A percentile compares a stretch with the other conserved stretches of the same genome.
phyloP scores from a whole-genome alignment of 495 filamentous ascomycete species.

The Aspergillus bridgeri region DNA sequence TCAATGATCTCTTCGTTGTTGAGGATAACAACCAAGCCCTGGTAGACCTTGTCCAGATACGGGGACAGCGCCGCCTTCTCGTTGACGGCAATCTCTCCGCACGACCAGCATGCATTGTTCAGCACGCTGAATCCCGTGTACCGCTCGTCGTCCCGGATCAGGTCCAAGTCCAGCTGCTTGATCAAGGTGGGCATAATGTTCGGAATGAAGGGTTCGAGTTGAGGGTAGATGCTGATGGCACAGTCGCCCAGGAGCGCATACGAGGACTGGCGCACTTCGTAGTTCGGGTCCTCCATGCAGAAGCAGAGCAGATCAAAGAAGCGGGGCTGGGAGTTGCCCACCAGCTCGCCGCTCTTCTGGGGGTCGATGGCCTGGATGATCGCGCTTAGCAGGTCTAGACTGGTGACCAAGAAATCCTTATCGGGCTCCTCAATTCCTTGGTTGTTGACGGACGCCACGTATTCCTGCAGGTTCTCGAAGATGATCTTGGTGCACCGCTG shows the following conservation, averaged over 20 bases:
- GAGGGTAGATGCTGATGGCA: constrained; percentile 88
- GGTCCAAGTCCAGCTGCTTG: constrained; percentile 78
- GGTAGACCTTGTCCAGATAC: constrained; percentile 72
- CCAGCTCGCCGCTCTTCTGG: constrained; percentile 68
- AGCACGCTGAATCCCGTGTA: constrained; percentile 81
- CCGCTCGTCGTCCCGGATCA: constrained; percentile 67
- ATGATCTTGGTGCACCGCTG: constrained; percentile 84
- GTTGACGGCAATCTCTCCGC: constrained; percentile 88
- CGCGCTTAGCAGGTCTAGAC: constrained; percentile 88
- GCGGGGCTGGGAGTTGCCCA: constrained; percentile 67
- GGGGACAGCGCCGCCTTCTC: constrained; percentile 76
- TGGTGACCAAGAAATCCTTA: constrained; percentile 96
- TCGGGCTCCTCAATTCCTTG: constrained; percentile 74
- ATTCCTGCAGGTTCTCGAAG: constrained; percentile 80
- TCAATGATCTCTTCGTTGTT: constrained; percentile 79
- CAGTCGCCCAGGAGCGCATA: constrained; percentile 96
- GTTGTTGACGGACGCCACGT: constrained; percentile 60
- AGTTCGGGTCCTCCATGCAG: constrained; percentile 89
- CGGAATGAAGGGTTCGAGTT: constrained; percentile 70
- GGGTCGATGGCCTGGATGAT: constrained; percentile 89
- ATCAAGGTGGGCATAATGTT: constrained; percentile 75
- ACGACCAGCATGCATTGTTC: constrained; percentile 98
- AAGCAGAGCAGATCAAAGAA: constrained; percentile 88
- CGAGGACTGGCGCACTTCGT: constrained; percentile 93
- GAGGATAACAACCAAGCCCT: constrained; percentile 72